These are phyloP conservation scores for Pyrenophora seminiperda DNA, from an alignment of 2,329 filamentous ascomycete species.

Conservation along the genomic window DNA sequence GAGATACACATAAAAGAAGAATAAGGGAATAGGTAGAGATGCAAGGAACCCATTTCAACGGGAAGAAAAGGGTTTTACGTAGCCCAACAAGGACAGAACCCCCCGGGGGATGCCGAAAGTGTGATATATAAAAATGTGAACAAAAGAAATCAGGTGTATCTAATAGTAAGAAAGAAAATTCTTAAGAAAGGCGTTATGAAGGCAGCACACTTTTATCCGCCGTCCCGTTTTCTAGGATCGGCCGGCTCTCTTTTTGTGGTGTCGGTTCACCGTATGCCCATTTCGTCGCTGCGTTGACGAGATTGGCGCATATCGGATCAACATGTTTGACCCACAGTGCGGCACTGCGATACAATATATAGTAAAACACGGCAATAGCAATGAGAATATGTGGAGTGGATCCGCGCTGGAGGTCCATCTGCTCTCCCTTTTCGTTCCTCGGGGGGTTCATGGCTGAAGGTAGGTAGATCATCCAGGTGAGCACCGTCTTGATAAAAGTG, in stretches of 20 bases:
- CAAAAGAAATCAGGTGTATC: not conserved
- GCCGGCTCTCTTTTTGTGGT: conserved; percentile 21
- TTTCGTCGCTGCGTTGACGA: conserved; percentile 38
- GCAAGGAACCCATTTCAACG: too few relatives aligned
- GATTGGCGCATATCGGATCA: conserved; percentile 43
- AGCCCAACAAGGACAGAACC: too few relatives aligned
- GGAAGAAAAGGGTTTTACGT: too few relatives aligned
- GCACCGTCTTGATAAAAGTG: conserved; percentile 62
- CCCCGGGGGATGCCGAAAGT: too few relatives aligned
- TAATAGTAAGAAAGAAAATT: not conserved
- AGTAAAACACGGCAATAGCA: conserved; percentile 44
- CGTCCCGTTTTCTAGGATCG: conserved; percentile 29
- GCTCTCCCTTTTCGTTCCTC: conserved; percentile 44
- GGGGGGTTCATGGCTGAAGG: conserved; percentile 47
- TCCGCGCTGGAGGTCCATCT: conserved; percentile 42
- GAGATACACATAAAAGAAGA: too few relatives aligned
- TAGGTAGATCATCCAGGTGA: conserved; percentile 64
- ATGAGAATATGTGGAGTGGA: conserved; percentile 40
- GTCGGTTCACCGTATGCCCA: conserved; percentile 41
- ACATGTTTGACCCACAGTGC: conserved; percentile 42
- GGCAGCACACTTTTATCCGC: conserved; percentile 29
- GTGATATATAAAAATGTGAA: not conserved
- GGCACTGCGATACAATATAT: conserved; percentile 42
- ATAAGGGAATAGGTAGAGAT: too few relatives aligned
- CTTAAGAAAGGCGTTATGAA: conserved; percentile 20